Base-by-base conservation (phyloP, 139 green algal genomes). In the Volvox africanus region DNA sequence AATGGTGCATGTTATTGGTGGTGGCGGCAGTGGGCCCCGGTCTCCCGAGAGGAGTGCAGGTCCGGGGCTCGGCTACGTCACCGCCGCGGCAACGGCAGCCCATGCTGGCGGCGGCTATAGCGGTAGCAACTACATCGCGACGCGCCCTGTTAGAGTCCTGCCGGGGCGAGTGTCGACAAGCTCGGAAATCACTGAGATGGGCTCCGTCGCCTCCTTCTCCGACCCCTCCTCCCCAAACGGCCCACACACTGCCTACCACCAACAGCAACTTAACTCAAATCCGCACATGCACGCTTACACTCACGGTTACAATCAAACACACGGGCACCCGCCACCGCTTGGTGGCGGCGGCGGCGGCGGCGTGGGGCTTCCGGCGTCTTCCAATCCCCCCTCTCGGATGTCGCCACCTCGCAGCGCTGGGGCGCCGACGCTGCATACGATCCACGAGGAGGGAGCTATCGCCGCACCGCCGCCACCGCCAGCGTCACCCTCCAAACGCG, bases 361-460 rank as follows among this genome's bases (percentile, higher is more conserved):
- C 62, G 11, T 0, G 9, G 35, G 33, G 33, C 32, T 19, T 13
- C 9, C 62, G 33, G 33, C 37, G 6, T 35, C 37, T 13, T 67
- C 78, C 37, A 20, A 22, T n/a, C 33, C 22, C 35, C 12, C 5
- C 35, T 65, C 71, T 1, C 86, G 86, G 50, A 77, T 84, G 73
- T 90, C 86, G 17, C 86, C 86, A 0, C 86, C 86, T 0, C 86
- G 86, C 71, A 62, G n/a, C 55, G 55, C 73, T 16, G 73, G 55
- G 19, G 13, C 37, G 2, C 86, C n/a, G 36, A 85, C 86, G 73
- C 86, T 90, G 73, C 86, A 90, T 22, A 90, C 86, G 22, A 90
- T 90, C 73, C 86, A 90, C 86, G 86, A 90, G 75, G 86, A 90
- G 55, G 86, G 73, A 16, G 75, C 73, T 13, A 0, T 32, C 30